Conservation (phyloP, 495 filamentous ascomycete species). For the Penicillium simplicissimum region DNA sequence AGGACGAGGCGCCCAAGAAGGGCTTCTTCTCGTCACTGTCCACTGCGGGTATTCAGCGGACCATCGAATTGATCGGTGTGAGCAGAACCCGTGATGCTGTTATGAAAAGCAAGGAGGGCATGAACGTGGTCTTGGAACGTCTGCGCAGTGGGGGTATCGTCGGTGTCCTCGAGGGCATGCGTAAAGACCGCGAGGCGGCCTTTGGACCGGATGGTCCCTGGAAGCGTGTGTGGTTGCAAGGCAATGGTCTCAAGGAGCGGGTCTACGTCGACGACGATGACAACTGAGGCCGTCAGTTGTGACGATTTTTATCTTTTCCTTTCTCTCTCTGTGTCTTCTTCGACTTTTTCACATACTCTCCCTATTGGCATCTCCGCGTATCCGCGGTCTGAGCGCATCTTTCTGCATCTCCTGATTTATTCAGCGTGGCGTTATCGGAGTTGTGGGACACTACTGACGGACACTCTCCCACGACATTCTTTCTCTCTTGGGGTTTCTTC, state of each 20-base stretch:
- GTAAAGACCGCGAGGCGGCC: conserved; percentile 60
- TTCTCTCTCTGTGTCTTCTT: not conserved
- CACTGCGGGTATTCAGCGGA: conserved; percentile 77
- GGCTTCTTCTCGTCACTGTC: conserved; percentile 74
- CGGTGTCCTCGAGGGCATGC: conserved; percentile 82
- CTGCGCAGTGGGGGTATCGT: conserved; percentile 80
- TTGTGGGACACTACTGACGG: conserved; percentile 23
- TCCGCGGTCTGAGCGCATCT: not conserved
- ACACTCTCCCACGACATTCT: conserved; percentile 31
- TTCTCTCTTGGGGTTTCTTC: not conserved
- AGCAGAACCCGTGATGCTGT: conserved; percentile 81
- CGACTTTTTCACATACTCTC: not conserved
- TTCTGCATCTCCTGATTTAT: conserved; percentile 20
- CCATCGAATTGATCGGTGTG: conserved; percentile 85
- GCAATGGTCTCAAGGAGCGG: conserved; percentile 31
- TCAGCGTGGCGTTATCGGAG: conserved; percentile 42
- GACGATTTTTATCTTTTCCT: conserved; percentile 10
- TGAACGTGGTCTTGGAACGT: conserved; percentile 90
- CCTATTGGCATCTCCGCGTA: conserved; percentile 2
- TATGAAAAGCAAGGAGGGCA: conserved; percentile 86
- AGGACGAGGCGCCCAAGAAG: conserved; percentile 57
- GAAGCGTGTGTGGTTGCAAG: conserved; percentile 50
- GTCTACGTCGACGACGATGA: conserved; percentile 33
- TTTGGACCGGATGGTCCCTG: conserved; percentile 49
- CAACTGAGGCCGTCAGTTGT: conserved; percentile 21